Conservation (phyloP, 1,139 yeast genomes). For the Scheffersomyces stambukii region DNA sequence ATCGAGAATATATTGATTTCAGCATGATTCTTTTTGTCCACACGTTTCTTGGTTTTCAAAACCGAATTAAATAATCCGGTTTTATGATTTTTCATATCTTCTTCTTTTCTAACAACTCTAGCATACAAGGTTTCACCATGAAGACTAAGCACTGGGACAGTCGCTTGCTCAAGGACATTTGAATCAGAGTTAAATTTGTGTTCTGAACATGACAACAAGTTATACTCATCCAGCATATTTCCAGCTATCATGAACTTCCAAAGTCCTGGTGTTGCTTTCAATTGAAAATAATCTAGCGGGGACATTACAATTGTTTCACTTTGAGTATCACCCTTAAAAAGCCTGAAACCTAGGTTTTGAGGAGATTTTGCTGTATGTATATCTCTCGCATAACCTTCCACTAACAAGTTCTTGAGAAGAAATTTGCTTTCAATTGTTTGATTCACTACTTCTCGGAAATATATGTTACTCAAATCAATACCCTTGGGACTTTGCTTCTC, state of each 20-base stretch:
- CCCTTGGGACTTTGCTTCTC: constrained; percentile 36
- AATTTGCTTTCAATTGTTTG: constrained; percentile 14
- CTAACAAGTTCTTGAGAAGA: constrained; percentile 43
- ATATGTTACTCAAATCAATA: constrained; percentile 61
- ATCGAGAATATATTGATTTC: constrained; percentile 79
- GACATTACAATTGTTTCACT: constrained; percentile 67
- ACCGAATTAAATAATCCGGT: not conserved
- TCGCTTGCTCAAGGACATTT: constrained; percentile 12
- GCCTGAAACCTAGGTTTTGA: constrained; percentile 40
- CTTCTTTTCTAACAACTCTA: constrained; percentile 29
- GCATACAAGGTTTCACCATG: constrained; percentile 48
- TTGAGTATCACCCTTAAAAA: constrained; percentile 29
- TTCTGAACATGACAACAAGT: constrained; percentile 34
- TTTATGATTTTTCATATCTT: not conserved
- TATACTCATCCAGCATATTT: constrained; percentile 31
- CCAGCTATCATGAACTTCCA: constrained; percentile 49
- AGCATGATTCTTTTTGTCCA: constrained; percentile 30
- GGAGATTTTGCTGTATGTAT: constrained; percentile 35
- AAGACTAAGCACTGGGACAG: constrained; percentile 32
- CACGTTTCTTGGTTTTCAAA: constrained; percentile 1
- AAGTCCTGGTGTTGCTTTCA: constrained; percentile 64
- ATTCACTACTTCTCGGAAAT: constrained; percentile 27
- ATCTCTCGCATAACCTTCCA: constrained; percentile 72
- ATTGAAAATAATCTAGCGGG: constrained; percentile 71
- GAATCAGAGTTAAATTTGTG: constrained; percentile 25